These are phyloP conservation scores for Aquanectria penicillioides DNA, from an alignment of 2,329 filamentous ascomycete genomes.

Conservation along the genomic window DNA sequence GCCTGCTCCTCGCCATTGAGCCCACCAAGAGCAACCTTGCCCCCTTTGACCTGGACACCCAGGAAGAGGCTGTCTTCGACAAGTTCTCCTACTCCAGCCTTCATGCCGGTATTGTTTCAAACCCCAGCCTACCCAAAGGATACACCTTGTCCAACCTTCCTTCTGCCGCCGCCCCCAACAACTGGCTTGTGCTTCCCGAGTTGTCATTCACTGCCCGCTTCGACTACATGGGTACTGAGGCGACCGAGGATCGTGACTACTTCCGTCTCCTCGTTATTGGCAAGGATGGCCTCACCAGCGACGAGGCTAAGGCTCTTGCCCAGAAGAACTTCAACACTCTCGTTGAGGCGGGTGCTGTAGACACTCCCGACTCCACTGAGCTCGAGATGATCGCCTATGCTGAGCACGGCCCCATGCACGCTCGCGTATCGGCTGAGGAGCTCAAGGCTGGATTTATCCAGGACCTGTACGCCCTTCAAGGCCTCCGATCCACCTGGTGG, in stretches of 20 bases:
- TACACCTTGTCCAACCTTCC: slow-evolving; percentile 37
- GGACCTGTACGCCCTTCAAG: slow-evolving; percentile 54
- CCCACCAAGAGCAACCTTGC: slow-evolving; percentile 46
- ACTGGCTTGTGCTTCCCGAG: slow-evolving; percentile 33
- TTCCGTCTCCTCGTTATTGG: slow-evolving; percentile 46
- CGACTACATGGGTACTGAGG: slow-evolving; percentile 42
- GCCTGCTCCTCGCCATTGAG: slow-evolving; percentile 49
- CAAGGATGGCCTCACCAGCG: slow-evolving; percentile 28
- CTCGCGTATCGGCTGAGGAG: slow-evolving; percentile 44
- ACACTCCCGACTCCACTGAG: slow-evolving; percentile 27
- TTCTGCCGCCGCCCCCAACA: slow-evolving; percentile 26
- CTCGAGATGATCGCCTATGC: slow-evolving; percentile 48
- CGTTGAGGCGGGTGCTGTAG: slow-evolving; percentile 40
- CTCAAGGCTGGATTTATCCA: slow-evolving; percentile 54
- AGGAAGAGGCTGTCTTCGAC: slow-evolving; percentile 46
- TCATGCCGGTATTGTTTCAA: slow-evolving; percentile 45
- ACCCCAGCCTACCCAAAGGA: slow-evolving; percentile 38
- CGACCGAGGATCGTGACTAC: slow-evolving; percentile 31
- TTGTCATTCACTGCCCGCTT: slow-evolving; percentile 37
- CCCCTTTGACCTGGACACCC: slow-evolving; percentile 44
- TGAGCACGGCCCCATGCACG: slow-evolving; percentile 50
- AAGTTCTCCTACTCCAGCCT: slow-evolving; percentile 47
- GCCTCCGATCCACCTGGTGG: slow-evolving; percentile 54
- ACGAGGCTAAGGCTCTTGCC: slow-evolving; percentile 39
- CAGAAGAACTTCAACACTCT: slow-evolving; percentile 41